Conservation (phyloP, 768 basidiomycete genomes). For the Pleurotus djamor region DNA sequence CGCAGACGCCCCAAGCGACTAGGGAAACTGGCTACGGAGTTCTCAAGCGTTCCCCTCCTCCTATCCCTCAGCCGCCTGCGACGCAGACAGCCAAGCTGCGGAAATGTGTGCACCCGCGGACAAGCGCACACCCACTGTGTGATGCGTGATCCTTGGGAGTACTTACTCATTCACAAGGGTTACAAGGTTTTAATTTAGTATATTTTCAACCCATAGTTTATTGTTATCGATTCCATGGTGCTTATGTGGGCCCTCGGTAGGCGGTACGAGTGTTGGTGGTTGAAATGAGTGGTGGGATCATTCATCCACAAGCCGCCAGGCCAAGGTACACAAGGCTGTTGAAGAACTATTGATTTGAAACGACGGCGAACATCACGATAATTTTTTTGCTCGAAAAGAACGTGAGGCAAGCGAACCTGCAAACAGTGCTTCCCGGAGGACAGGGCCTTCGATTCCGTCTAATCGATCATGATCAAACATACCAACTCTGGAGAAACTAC, state of each 20-base stretch:
- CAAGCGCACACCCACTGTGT: slow-evolving; percentile 3
- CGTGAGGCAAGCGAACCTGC: neutral
- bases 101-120: neutral
- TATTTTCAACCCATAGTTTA: neutral
- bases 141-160: neutral
- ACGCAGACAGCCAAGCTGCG: neutral
- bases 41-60: neutral
- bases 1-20: neutral
- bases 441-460: neutral
- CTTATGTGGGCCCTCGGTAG: neutral
- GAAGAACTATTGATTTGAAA: neutral
- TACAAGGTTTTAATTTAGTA: neutral
- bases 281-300: slow-evolving; percentile 1
- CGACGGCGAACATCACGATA: neutral
- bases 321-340: neutral
- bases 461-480: slow-evolving; percentile 7
- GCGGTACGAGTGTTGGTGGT: neutral
- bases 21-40: slow-evolving; percentile 4
- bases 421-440: neutral
- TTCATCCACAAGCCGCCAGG: neutral
- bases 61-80: neutral
- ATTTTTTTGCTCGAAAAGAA: no score
- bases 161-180: no score
- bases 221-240: neutral
- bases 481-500: neutral